These are phyloP conservation scores for Plasmodium yoelii DNA, from an alignment of 169 alveolate genomes.

Conservation along the genomic window DNA sequence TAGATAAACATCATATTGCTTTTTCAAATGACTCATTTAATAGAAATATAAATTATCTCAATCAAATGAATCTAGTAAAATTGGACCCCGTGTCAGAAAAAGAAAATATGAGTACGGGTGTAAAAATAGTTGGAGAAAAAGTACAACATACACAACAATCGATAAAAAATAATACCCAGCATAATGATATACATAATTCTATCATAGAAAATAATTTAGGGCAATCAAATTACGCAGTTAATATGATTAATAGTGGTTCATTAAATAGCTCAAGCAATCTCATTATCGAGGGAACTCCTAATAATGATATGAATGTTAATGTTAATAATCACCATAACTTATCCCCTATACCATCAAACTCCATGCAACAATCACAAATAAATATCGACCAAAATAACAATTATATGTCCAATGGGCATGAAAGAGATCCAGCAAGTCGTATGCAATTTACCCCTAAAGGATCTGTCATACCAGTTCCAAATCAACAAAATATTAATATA, in stretches of 20 bases:
- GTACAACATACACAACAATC: conserved; percentile 9
- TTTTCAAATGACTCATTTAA: conserved; percentile 34
- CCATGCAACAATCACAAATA: conserved; percentile 34
- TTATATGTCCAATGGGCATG: conserved; percentile 6
- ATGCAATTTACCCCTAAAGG: conserved; percentile 3
- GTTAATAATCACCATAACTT: neutral
- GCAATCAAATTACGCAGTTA: conserved; percentile 14
- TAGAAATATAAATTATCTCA: conserved; percentile 16
- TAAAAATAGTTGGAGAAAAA: conserved; percentile 31
- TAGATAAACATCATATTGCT: neutral
- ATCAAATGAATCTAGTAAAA: neutral
- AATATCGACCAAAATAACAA: conserved; percentile 29
- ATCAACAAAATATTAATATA: conserved; percentile 31
- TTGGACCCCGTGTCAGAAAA: conserved; percentile 20
- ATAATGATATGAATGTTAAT: conserved; percentile 2
- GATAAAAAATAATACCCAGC: conserved; percentile 4
- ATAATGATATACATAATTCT: conserved; percentile 20
- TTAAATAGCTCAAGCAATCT: neutral
- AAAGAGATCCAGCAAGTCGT: conserved; percentile 2
- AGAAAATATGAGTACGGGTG: conserved; percentile 2
- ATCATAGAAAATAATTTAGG: conserved; percentile 12
- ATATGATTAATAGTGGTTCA: neutral
- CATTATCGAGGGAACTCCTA: neutral
- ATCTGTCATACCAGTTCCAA: conserved; percentile 13
- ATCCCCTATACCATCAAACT: neutral